Evolutionary conservation across 257 asterid species (phyloP), one percentile per base, ranked within the genome.

Genomic region (Solanum tarapatanum): DNA sequence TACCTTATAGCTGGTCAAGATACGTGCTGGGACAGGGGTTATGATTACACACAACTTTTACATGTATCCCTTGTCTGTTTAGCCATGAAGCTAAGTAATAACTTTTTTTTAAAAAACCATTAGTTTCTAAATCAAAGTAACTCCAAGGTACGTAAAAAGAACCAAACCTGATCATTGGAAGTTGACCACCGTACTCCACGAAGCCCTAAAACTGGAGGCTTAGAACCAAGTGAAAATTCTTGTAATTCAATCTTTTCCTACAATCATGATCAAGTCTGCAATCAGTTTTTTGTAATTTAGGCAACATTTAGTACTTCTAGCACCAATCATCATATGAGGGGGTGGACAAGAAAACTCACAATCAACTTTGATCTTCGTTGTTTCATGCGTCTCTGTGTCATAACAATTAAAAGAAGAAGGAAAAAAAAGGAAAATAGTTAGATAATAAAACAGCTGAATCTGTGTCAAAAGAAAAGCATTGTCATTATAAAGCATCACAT

Each of bases 241-340:
- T 88, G 98, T 84, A 97, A 88, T 87, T 97, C 98, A 41, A 97
- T 94, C 90, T 93, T 97, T 90, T 97, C 99, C 99, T 97, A 84
- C 72, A 91, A 79, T 33, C 73, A 86, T 86, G 88, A 90, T 48
- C 45, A 79, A 32, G n/a, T 84, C 23, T 74, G 30, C 28, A 36
- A 14, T 55, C 84, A 62, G 84, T 84, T 37, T 51, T 32, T 12
- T 76, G 70, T 48, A 82, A 82, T 30, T 48, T 82, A 48, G 41
- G 87, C 45, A 80, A 45, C 82, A 23, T 82, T 43, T 86, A 41
- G 28, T 77, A 70, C 26, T 87, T 85, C 80, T 73, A 88, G 84
- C 39, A 85, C 77, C 43, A 86, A 36, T 80, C 41, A 43, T 87
- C 87, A 86, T 58, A 70, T 83, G 80, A 83, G 82, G 84, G 84